phyloP scores from a whole-genome alignment of 305 asterid species.

The Fraxinus platypoda region DNA sequence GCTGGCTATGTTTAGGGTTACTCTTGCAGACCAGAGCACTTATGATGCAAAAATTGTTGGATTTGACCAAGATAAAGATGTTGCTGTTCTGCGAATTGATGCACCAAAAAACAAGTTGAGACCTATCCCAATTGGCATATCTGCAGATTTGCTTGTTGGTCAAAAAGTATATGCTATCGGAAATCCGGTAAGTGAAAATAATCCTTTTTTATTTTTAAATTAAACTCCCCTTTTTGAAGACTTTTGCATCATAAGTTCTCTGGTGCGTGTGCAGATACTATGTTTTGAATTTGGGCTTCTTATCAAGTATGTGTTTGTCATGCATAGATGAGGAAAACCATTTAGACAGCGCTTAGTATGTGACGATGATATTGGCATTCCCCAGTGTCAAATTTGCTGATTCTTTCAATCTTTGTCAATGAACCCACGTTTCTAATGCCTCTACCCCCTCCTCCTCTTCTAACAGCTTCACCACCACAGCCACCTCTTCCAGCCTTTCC shows the following conservation, averaged over 20 bases:
- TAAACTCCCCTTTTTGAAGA: not conserved
- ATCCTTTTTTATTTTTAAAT: constrained; percentile 1
- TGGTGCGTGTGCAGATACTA: not conserved
- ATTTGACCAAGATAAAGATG: constrained; percentile 98
- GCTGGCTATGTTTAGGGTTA: constrained; percentile 63
- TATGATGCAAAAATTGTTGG: constrained; percentile 93
- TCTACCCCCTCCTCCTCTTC: not conserved
- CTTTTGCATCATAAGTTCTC: not conserved
- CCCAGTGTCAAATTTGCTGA: not conserved
- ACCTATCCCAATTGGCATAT: constrained; percentile 89
- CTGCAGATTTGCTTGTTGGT: constrained; percentile 96
- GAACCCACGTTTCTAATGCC: not conserved
- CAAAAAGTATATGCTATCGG: constrained; percentile 97
- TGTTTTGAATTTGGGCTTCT: not conserved
- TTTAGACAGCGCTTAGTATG: not conserved
- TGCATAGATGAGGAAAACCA: not conserved
- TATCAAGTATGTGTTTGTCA: not conserved
- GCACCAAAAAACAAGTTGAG: constrained; percentile 80
- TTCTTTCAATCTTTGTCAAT: not conserved
- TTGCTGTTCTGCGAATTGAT: constrained; percentile 75
- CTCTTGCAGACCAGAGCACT: constrained; percentile 90
- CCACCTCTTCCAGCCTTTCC: not conserved
- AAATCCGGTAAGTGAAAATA: constrained; percentile 71
- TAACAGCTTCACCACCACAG: not conserved
- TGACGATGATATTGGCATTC: not conserved